phyloP scores from a whole-genome alignment of 78 protist genomes.

The Cavenderia fasciculata region DNA sequence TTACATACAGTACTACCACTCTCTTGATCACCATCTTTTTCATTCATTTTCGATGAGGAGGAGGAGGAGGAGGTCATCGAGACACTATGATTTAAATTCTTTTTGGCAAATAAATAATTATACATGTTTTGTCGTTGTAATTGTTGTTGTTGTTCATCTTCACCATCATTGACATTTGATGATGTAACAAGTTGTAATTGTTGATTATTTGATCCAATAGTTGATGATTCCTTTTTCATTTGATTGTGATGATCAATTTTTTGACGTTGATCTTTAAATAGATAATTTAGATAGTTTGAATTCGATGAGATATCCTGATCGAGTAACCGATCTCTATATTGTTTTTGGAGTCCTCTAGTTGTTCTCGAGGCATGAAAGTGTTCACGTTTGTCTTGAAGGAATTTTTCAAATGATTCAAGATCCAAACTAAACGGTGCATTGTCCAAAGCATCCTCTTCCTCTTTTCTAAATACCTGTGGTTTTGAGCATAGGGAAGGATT shows the following conservation, averaged over 20 bases:
- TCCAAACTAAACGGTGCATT: neutral
- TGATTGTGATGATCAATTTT: neutral
- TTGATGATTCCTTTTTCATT: neutral
- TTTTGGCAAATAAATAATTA: no score
- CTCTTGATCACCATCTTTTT: no score
- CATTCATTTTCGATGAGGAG: no score
- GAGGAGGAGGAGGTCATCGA: no score
- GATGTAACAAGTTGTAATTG: neutral
- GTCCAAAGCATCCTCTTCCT: neutral
- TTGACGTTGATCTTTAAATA: slow-evolving; percentile 1
- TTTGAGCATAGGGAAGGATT: no score
- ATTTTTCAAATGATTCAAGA: neutral
- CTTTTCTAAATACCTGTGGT: neutral
- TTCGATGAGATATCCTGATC: slow-evolving; percentile 14
- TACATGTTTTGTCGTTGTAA: neutral
- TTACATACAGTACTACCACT: no score
- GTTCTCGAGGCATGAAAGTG: slow-evolving; percentile 10
- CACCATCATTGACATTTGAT: neutral
- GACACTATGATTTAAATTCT: no score
- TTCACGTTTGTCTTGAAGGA: slow-evolving; percentile 1
- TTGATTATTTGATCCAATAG: neutral
- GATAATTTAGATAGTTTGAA: slow-evolving; percentile 11
- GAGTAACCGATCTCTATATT: neutral
- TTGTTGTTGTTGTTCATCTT: neutral
- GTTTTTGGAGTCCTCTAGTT: neutral